Evolutionary conservation across 176 grass and related monocot species (phyloP).

Genomic region (Ensete ventricosum): DNA sequence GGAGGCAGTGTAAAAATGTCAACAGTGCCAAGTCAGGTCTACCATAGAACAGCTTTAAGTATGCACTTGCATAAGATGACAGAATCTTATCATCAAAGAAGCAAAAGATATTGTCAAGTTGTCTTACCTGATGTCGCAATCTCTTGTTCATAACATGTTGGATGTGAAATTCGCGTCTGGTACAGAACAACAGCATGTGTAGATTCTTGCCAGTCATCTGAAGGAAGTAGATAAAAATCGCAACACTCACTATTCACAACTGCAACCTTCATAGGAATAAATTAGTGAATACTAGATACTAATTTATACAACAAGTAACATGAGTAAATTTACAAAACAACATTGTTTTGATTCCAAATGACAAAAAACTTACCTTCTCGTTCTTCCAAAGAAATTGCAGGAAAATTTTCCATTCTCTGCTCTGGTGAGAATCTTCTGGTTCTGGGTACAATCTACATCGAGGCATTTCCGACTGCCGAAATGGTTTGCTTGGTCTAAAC

Average conservation of each 20-base stretch:
- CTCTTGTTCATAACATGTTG: conserved; percentile 18
- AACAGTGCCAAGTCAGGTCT: neutral
- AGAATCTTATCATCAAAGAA: neutral
- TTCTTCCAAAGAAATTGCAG: conserved; percentile 29
- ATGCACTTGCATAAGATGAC: too few species aligned
- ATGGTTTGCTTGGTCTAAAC: conserved; percentile 29
- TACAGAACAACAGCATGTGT: conserved; percentile 49
- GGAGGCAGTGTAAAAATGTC: neutral
- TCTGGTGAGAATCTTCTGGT: conserved; percentile 41
- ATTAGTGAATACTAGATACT: neutral
- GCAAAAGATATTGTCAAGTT: conserved; percentile 5
- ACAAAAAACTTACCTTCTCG: conserved; percentile 36
- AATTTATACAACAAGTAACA: conserved; percentile 6
- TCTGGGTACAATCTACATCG: conserved; percentile 41
- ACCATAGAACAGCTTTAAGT: neutral
- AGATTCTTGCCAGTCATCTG: conserved; percentile 24
- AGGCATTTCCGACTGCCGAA: conserved; percentile 20
- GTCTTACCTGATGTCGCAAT: conserved; percentile 25
- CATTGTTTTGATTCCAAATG: neutral
- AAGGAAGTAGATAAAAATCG: conserved; percentile 36
- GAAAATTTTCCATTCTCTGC: conserved; percentile 52
- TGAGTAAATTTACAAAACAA: conserved; percentile 5
- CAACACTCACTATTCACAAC: conserved; percentile 21
- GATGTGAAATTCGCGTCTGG: conserved; percentile 14
- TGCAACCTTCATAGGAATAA: conserved; percentile 31